Evolutionary conservation across 768 basidiomycete genomes (phyloP), one percentile per base, ranked within the genome.

Genomic region (Lentinula guzmanii): DNA sequence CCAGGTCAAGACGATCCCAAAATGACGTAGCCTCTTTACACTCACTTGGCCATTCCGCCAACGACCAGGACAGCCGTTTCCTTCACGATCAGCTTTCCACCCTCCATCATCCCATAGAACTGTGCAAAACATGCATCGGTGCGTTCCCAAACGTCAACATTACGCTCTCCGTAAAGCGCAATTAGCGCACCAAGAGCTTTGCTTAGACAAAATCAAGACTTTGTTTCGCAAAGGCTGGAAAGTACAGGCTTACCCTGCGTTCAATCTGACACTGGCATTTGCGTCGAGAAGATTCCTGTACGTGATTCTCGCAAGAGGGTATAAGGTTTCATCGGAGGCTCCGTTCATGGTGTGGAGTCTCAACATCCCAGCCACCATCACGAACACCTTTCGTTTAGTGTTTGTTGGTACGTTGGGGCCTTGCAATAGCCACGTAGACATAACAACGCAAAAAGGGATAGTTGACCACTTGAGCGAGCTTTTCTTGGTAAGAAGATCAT

Each of bases 21-120:
- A 9, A 18, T 54, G 9, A 24, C 8, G 24, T 5, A n/a, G 11
- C 37, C 3, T 18, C 34, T 55, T 28, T 3, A 31, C 15, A 53
- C 75, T 65, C 63, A 83, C 82, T 74, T 80, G 70, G 79, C 82
- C 59, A 90, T 80, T 3, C 72, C 70, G 35, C 88, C 88, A 4
- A 86, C 75, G 13, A 84, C 79, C 3, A 90, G 75, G 15, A 91
- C 68, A 1, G 84, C 71, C 0, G 88, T 88, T 70, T 94, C 91
- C 65, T 80, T 83, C 10, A 83, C 71, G 2, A 78, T 72, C 52
- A 79, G 71, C 62, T 77, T 82, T 2, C 72, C 72, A 1, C 66
- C 65, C 21, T 83, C 79, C 45, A 89, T 78, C 24, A 82, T 68
- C 7, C 75, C 72, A 65, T 82, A 77, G 1, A 91, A 68, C 39